These are phyloP conservation scores for Penicillium decumbens DNA, from an alignment of 2,329 filamentous ascomycete genomes.

Conservation along the genomic window DNA sequence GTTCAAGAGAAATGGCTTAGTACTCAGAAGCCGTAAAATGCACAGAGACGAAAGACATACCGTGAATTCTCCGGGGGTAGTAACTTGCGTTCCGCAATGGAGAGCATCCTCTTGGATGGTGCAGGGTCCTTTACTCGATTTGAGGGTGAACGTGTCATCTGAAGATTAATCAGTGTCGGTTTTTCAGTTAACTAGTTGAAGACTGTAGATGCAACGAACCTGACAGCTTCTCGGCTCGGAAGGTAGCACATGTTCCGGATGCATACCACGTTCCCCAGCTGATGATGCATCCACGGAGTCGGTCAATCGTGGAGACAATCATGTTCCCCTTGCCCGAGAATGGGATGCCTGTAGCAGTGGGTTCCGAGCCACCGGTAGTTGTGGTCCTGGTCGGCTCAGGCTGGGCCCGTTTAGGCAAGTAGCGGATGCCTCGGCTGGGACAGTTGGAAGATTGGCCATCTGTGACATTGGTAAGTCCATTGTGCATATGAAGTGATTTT, in stretches of 20 bases:
- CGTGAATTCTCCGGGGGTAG: slow-evolving; percentile 28
- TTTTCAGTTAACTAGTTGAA: neutral
- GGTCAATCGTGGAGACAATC: slow-evolving; percentile 45
- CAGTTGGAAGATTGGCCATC: slow-evolving; percentile 61
- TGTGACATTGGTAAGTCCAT: slow-evolving; percentile 8
- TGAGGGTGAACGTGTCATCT: slow-evolving; percentile 49
- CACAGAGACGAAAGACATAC: slow-evolving; percentile 18
- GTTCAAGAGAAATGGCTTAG: neutral
- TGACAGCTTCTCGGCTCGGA: slow-evolving; percentile 26
- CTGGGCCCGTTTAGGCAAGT: slow-evolving; percentile 55
- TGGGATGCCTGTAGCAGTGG: slow-evolving; percentile 35
- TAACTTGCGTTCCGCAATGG: slow-evolving; percentile 46
- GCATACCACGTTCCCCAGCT: slow-evolving; percentile 63
- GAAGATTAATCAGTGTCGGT: neutral
- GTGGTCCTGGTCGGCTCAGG: slow-evolving; percentile 35
- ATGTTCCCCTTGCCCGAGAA: slow-evolving; percentile 59
- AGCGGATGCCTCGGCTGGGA: slow-evolving; percentile 58
- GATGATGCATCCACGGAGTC: slow-evolving; percentile 59
- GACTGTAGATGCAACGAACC: slow-evolving; percentile 21
- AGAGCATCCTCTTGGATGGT: slow-evolving; percentile 52
- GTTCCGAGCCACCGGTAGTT: slow-evolving; percentile 26
- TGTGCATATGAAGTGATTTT: neutral
- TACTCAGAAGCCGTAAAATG: neutral
- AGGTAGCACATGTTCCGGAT: slow-evolving; percentile 63
- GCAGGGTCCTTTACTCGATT: slow-evolving; percentile 57